Evolutionary conservation across 805 yeast species (phyloP).

Genomic region (Yarrowia sp.): DNA sequence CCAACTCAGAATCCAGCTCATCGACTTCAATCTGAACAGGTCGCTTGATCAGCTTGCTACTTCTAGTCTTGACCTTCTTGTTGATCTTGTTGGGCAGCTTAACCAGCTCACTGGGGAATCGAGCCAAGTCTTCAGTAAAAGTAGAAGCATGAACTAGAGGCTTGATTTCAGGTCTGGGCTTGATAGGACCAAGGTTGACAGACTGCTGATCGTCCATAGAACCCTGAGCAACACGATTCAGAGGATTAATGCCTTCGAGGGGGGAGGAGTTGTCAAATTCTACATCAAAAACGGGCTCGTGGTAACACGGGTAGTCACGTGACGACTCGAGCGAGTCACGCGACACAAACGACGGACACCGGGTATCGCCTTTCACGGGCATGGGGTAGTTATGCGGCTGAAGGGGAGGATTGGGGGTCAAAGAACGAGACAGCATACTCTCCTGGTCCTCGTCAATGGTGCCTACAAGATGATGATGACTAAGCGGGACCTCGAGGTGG

Average conservation of each 20-base stretch:
- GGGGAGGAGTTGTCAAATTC: constrained; percentile 24
- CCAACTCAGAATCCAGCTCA: constrained; percentile 11
- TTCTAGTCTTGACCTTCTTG: constrained; percentile 12
- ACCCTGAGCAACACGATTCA: constrained; percentile 5
- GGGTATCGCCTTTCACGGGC: constrained; percentile 7
- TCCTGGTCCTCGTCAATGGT: constrained; percentile 29
- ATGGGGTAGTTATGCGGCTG: constrained; percentile 18
- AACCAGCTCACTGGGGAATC: constrained; percentile 20
- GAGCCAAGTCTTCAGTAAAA: background rate
- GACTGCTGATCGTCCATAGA: background rate
- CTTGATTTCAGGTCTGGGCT: background rate
- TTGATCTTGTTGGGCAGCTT: constrained; percentile 29
- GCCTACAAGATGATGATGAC: background rate
- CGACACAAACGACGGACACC: background rate
- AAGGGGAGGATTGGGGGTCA: constrained; percentile 1
- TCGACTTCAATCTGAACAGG: constrained; percentile 1
- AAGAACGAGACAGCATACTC: background rate
- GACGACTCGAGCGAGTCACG: constrained; percentile 13
- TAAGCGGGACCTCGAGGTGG: constrained; percentile 12
- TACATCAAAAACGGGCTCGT: constrained; percentile 17
- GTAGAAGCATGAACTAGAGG: constrained; percentile 1
- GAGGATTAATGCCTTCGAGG: constrained; percentile 14
- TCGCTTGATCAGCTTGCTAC: constrained; percentile 4
- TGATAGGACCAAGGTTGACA: constrained; percentile 9
- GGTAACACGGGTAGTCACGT: constrained; percentile 19